A percentile compares a stretch with the other conserved stretches of the same genome.
phyloP scores from a whole-genome alignment of 176 grass and related monocot genomes.

The Raddia guianensis region DNA sequence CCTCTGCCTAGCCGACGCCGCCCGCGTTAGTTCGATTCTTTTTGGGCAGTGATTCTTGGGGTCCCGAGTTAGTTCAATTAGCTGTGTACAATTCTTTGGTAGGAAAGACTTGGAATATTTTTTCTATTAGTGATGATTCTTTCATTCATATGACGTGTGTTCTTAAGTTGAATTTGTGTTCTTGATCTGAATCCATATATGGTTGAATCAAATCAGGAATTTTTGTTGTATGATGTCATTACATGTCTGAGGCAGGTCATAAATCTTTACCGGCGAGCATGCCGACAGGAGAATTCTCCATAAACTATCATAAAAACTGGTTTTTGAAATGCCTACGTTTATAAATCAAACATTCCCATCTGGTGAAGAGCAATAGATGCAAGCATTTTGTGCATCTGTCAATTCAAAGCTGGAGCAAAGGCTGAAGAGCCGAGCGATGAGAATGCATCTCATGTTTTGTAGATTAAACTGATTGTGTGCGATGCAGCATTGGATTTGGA shows the following conservation, averaged over 20 bases:
- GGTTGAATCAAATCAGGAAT: too few relatives aligned
- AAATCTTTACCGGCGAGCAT: not conserved
- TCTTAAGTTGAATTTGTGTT: not conserved
- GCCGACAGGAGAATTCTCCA: not conserved
- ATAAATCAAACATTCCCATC: not conserved
- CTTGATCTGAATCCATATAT: not conserved
- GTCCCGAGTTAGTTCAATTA: conserved; percentile 35
- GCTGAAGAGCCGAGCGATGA: not conserved
- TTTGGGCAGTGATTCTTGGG: conserved; percentile 37
- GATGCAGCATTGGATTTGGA: not conserved
- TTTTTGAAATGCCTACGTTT: not conserved
- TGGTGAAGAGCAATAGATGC: not conserved
- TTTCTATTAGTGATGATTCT: conserved; percentile 48
- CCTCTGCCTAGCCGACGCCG: too few relatives aligned
- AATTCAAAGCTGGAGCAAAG: not conserved
- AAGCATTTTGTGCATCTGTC: not conserved
- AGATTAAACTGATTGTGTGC: not conserved
- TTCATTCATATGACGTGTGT: conserved; percentile 35
- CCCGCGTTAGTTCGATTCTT: conserved; percentile 55
- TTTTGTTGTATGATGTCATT: not conserved
- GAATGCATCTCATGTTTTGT: not conserved
- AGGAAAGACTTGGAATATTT: conserved; percentile 39
- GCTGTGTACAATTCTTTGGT: conserved; percentile 44
- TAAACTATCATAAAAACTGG: not conserved
- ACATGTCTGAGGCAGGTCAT: not conserved